phyloP scores from a whole-genome alignment of 2,329 filamentous ascomycete species.

The Fusarium caatingaense region DNA sequence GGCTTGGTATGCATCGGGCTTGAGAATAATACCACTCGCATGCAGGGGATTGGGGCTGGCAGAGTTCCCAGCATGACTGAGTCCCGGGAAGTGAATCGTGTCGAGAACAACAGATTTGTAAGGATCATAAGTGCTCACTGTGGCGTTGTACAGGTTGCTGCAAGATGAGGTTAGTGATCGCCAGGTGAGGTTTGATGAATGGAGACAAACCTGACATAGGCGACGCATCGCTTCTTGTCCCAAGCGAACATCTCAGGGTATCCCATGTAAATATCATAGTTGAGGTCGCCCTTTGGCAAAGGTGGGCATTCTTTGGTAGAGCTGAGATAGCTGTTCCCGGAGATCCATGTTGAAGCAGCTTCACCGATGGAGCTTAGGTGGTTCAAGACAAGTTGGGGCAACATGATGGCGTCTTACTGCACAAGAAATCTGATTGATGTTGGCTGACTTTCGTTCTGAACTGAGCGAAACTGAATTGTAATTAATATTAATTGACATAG shows the following conservation, averaged over 20 bases:
- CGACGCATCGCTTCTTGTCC: background rate
- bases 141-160: background rate
- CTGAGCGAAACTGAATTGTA: background rate
- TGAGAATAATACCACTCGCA: background rate
- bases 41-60: background rate
- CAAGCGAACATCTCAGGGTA: background rate
- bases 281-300: background rate
- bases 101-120: background rate
- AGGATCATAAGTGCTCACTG: background rate
- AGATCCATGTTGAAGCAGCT: background rate
- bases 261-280: background rate
- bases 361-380: background rate
- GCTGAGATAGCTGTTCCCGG: background rate
- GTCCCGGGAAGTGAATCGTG: background rate
- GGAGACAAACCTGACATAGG: background rate
- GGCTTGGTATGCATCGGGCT: background rate
- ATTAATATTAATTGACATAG: background rate
- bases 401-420: background rate
- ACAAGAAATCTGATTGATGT: background rate
- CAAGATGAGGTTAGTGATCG: background rate
- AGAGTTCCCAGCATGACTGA: background rate
- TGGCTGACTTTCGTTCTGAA: accelerated
- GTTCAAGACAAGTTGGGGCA: background rate
- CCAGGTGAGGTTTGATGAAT: accelerated
- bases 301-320: background rate